Conservation (phyloP, 352 stramenopile species). For the Albugo laibachii region DNA sequence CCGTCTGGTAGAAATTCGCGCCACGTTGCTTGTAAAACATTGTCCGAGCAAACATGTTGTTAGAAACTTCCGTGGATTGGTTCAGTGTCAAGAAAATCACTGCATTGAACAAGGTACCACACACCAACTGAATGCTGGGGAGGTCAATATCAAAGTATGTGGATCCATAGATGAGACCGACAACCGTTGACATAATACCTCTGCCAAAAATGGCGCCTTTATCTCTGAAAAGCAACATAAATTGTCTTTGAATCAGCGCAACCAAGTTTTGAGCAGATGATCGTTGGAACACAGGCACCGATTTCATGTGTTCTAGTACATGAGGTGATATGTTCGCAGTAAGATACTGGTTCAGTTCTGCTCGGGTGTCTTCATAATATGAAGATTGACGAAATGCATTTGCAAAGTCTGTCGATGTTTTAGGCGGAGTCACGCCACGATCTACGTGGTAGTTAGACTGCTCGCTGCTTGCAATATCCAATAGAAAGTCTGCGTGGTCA, state of each 20-base stretch:
- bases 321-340: conserved; percentile 9
- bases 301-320: conserved; percentile 12
- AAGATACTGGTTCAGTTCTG: conserved; percentile 7
- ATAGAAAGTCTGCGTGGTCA: conserved; percentile 24
- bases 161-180: conserved; percentile 19
- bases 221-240: conserved; percentile 18
- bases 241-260: conserved; percentile 18
- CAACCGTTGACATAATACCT: conserved; percentile 13
- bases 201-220: conserved; percentile 16
- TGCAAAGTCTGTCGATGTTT: conserved; percentile 23
- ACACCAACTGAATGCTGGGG: conserved; percentile 14
- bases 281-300: conserved; percentile 19
- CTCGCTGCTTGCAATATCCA: conserved; percentile 19
- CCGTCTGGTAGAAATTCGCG: conserved; percentile 68
- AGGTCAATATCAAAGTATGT: conserved; percentile 20
- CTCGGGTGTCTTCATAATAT: conserved; percentile 19
- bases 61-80: conserved; percentile 37
- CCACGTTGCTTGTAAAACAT: conserved; percentile 48
- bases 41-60: conserved; percentile 27
- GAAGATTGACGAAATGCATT: conserved; percentile 16
- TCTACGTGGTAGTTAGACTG: conserved; percentile 17
- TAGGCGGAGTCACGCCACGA: conserved; percentile 6
- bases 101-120: conserved; percentile 55
- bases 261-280: conserved; percentile 17
- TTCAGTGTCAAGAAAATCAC: conserved; percentile 58